Evolutionary conservation across 73 alveolate genomes (phyloP).

Genomic region (Tetrahymena thermophila): DNA sequence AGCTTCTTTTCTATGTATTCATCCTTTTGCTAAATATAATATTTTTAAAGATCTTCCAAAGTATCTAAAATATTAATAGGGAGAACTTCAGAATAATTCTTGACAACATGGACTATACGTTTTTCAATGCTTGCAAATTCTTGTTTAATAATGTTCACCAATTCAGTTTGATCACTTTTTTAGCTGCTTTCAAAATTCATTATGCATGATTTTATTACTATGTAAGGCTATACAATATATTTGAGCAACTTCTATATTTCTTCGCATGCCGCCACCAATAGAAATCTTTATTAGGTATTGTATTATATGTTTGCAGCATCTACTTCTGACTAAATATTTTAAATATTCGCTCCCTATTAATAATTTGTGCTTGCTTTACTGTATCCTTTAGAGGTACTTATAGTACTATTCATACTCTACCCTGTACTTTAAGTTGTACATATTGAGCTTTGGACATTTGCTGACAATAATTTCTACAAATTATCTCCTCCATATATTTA

Average conservation of each 20-base stretch:
- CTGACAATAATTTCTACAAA: not conserved
- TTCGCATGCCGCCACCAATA: not conserved
- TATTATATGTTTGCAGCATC: not conserved
- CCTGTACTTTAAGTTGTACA: not conserved
- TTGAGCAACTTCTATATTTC: not conserved
- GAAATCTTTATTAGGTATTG: not conserved
- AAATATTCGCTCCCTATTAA: not conserved
- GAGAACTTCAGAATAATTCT: not conserved
- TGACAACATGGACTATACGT: not conserved
- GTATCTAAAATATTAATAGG: not conserved
- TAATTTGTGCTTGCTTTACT: not conserved
- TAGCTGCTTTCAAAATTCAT: not conserved
- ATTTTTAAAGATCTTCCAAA: not conserved
- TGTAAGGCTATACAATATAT: not conserved
- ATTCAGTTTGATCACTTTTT: not conserved
- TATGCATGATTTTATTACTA: not conserved
- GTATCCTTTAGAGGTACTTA: not conserved
- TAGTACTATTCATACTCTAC: not conserved
- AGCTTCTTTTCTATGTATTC: not conserved
- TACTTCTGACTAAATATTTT: not conserved
- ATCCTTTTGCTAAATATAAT: not conserved
- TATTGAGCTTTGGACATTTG: not conserved
- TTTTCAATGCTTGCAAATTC: not conserved
- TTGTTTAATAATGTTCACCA: not conserved
- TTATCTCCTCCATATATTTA: not conserved